Conservation (phyloP, 1,284 basidiomycete species). For the Papiliotrema laurentii region DNA sequence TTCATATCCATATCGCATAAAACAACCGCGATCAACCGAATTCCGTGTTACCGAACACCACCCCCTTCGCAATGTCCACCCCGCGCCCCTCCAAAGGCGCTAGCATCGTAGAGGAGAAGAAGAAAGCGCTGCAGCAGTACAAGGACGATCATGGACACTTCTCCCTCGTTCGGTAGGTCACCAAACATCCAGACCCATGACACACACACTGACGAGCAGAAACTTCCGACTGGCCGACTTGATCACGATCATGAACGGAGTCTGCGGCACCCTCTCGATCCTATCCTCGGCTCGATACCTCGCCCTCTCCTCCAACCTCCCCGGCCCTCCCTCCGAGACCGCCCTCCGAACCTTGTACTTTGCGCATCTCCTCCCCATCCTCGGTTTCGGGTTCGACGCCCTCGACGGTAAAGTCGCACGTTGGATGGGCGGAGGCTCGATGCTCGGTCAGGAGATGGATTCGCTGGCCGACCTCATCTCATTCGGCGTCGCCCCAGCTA, state of each 20-base stretch:
- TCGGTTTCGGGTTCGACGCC: conserved; percentile 97
- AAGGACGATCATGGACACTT: conserved; percentile 86
- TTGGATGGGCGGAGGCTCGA: conserved; percentile 89
- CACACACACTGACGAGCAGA: conserved; percentile 49
- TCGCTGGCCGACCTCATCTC: conserved; percentile 94
- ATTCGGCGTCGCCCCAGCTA: conserved; percentile 92
- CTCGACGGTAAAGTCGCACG: conserved; percentile 96
- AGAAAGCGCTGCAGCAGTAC: conserved; percentile 70
- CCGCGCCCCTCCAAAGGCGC: conserved; percentile 8
- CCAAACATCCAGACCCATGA: not conserved
- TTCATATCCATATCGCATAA: too few species aligned
- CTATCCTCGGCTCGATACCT: conserved; percentile 90
- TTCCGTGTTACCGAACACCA: too few species aligned
- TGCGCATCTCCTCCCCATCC: conserved; percentile 81
- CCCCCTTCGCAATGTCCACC: conserved; percentile 11
- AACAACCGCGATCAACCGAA: too few species aligned
- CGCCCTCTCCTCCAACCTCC: conserved; percentile 68
- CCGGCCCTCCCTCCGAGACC: conserved; percentile 30
- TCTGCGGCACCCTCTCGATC: conserved; percentile 89
- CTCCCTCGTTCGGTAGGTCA: conserved; percentile 77
- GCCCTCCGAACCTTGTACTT: conserved; percentile 60
- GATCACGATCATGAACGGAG: conserved; percentile 99
- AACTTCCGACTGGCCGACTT: conserved; percentile 98
- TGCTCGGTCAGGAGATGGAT: conserved; percentile 98
- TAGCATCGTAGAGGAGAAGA: conserved; percentile 48